Base-by-base conservation (phyloP, 441 rosid genomes). In the Populus hybrid region DNA sequence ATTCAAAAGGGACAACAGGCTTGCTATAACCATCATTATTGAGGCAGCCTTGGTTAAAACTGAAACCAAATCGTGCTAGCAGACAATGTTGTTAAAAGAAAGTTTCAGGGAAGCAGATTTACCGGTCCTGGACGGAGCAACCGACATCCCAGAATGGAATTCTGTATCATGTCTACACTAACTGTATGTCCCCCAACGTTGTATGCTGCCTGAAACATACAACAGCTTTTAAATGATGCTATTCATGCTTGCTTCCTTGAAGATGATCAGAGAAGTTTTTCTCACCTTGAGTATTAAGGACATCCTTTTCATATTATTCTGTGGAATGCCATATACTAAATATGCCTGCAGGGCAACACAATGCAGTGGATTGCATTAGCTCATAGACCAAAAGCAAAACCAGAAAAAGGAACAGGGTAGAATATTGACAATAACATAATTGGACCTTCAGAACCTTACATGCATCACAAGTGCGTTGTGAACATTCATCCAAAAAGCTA, bases 391-490 rank as follows among this genome's bases (percentile, higher is more conserved):
- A 26, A 11, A 34, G 66, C 26, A 69, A 3, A 67, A 59, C 0
- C 70, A 72, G 28, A 70, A 66, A 24, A 64, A 11, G 73, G 21
- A 61, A 28, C 26, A 28, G 69, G 24, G 32, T 9, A 2, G 10
- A 30, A 69, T 30, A 32, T 18, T 42, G 32, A 79, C n/a, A 3
- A 57, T 3, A 28, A 10, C 3, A 26, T 69, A 30, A 11, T 46
- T 28, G 30, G 61, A 64, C 74, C 28, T 63, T 16, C n/a, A 28
- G 82, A 83, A 57, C 70, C 71, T 84, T 88, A 96, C 99, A 83
- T 96, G 99, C 99, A 96, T 96, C 84, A 88, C 94, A 36, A 96
- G 83, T 74, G 98, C 87, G 84, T 94, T 94, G 85, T 94, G 97
- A 78, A 93, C 90, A 80, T 96, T 96, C 75, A 96, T 91, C 99